Conservation (phyloP, 306 rosid genomes). For the Casuarina cunninghamiana region DNA sequence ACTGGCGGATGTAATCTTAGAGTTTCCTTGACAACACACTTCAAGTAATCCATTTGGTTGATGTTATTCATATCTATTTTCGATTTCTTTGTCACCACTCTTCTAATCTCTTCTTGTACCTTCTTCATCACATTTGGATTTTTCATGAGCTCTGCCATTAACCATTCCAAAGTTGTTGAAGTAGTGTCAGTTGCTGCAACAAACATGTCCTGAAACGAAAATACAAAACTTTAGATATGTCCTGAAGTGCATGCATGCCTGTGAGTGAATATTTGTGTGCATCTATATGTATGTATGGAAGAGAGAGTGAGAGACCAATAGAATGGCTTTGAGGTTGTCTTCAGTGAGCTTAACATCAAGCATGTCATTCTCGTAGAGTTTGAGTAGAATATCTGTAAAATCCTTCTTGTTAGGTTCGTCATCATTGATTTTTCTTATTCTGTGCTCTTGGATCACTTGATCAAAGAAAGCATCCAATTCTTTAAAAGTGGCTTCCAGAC, state of each 20-base stretch:
- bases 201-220: background rate
- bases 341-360: slow-evolving; percentile 25
- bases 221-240: background rate
- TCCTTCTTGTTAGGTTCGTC: background rate
- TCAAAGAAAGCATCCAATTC: slow-evolving; percentile 6
- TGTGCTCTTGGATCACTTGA: background rate
- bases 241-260: slow-evolving; percentile 6
- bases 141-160: slow-evolving; percentile 34
- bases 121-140: slow-evolving; percentile 32
- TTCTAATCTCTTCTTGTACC: slow-evolving; percentile 35
- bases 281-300: too few relatives aligned
- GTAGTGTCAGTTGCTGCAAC: slow-evolving; percentile 3
- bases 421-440: background rate
- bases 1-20: too few relatives aligned
- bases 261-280: too few relatives aligned
- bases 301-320: background rate
- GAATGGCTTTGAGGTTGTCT: background rate
- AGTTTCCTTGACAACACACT: background rate
- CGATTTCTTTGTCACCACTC: slow-evolving; percentile 22
- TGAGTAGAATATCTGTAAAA: too few relatives aligned
- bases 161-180: slow-evolving; percentile 10
- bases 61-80: slow-evolving; percentile 19
- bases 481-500: background rate
- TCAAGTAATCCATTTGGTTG: slow-evolving; percentile 29
- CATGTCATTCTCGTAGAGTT: slow-evolving; percentile 9